Evolutionary conservation across 225 moss, liverwort and hornwort species (phyloP), one percentile per base, ranked within the genome.

Genomic region (Sphagnum tenellum): DNA sequence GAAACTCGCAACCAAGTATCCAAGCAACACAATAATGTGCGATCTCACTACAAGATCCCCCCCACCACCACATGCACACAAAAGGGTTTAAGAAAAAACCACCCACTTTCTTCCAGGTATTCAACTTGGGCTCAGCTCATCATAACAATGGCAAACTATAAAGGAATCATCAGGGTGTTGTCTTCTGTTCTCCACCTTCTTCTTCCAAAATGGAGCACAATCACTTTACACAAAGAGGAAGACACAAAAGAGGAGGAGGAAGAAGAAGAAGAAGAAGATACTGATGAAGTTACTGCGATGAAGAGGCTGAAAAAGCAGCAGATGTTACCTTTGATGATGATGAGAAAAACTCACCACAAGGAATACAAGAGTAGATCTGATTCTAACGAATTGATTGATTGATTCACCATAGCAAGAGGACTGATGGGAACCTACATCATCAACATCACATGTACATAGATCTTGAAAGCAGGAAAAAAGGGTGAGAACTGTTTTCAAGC

Each of bases 1-100:
- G 12, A 76, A 94, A 49, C 68, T 84, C 69, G 91, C 94, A 63
- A 94, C 84, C 64, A 91, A 66, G 62, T 84, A 79, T 60, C 94
- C 94, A 58, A 94, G 78, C 66, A 94, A 73, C 61, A 75, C 82
- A 47, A 94, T 76, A 72, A 94, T 89, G 70, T 86, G 77, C 11
- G 81, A 68, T 85, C 81, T 81, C 86, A 91, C 94, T 94, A 84
- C 54, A 46, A 67, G 76, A 78, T 59, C 53, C 52, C 52, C 6
- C 52, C 29, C 29, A 29, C 29, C 0, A 29, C 29, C 29, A 29
- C 29, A 29, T 29, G 29, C 29, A 29, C 29, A 29, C 29, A 29
- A 29, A 29, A 29, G 29, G 29, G 29, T 29, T 29, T 0, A 29
- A 29, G 29, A 29, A 29, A 29, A 29, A 29, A 29, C 29, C 29